Evolutionary conservation across 1,139 yeast genomes (phyloP).

Genomic region (Debaryomyces singareniensis): DNA sequence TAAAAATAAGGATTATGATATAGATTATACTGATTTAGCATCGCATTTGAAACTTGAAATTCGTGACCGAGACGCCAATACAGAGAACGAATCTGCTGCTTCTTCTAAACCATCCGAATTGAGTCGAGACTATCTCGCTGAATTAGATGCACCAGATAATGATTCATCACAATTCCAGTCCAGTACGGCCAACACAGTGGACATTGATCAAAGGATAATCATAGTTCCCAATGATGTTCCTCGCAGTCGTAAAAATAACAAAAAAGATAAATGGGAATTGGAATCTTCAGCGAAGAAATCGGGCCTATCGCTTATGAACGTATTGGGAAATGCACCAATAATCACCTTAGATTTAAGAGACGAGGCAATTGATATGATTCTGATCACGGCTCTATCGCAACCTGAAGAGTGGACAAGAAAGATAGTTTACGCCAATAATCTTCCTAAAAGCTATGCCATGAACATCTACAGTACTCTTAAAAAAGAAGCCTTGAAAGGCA

Average conservation of each 20-base stretch:
- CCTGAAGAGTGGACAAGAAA: slow-evolving; percentile 88
- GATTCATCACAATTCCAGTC: slow-evolving; percentile 3
- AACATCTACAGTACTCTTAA: slow-evolving; percentile 65
- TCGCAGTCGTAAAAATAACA: slow-evolving; percentile 62
- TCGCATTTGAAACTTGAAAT: slow-evolving; percentile 42
- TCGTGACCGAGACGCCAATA: slow-evolving; percentile 14
- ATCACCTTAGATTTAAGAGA: slow-evolving; percentile 74
- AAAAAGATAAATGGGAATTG: slow-evolving; percentile 73
- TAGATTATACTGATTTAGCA: slow-evolving; percentile 61
- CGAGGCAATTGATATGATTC: slow-evolving; percentile 77
- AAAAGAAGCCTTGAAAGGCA: slow-evolving; percentile 68
- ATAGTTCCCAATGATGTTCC: slow-evolving; percentile 69
- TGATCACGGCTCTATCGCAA: slow-evolving; percentile 65
- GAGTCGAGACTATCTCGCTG: slow-evolving; percentile 4
- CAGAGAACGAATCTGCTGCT: slow-evolving; percentile 14
- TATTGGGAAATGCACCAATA: slow-evolving; percentile 59
- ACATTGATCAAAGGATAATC: slow-evolving; percentile 52
- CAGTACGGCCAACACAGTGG: slow-evolving; percentile 29
- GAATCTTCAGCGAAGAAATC: slow-evolving; percentile 70
- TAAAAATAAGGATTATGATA: slow-evolving; percentile 59
- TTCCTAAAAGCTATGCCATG: slow-evolving; percentile 70
- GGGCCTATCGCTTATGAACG: slow-evolving; percentile 47
- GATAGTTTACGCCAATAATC: slow-evolving; percentile 59
- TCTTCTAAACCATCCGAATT: slow-evolving; percentile 2
- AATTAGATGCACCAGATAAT: slow-evolving; percentile 2